Base-by-base conservation (phyloP, 768 basidiomycete genomes). In the Tricholoma matsutake region DNA sequence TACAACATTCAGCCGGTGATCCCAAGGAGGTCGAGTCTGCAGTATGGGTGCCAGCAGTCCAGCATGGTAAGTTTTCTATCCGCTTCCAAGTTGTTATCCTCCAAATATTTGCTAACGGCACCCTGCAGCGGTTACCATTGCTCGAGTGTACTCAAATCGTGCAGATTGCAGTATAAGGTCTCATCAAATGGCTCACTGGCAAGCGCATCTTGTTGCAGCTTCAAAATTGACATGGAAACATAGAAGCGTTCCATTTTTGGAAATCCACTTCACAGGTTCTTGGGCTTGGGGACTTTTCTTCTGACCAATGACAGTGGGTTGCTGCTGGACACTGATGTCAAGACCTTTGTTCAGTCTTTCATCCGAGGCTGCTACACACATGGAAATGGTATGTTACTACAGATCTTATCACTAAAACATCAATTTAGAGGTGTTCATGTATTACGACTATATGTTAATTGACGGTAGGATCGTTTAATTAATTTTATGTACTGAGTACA, bases 21-120 rank as follows among this genome's bases (percentile, higher is more conserved):
- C 52, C 64, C 31, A 68, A 68, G 28, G 65, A 68, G 61, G 64
- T 61, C 59, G 65, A 68, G 20, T 56, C 67, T 31, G 64, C 57
- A 1, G 62, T 66, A 16, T 67, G 59, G 32, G 56, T 62, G 20
- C 55, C 55, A 0, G 43, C 53, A 20, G 60, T 67, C 35, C 59
- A 67, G 10, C 62, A 57, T 29, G 61, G 66, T 66, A 28, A 45
- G 62, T 57, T 45, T 28, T 55, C 4, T 13, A 51, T 9, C 25
- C 1, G 43, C 6, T 47, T 69, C 13, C 51, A 65, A 18, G 58
- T 62, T 10, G 62, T 65, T 49, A 63, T 60, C 2, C 4, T 25
- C 11, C 2, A 1, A 22, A 10, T 16, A 25, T 11, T 25, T 41
- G 8, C 52, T 47, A 4, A 55, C 47, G 29, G 11, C 49, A 20